Conservation (phyloP, 2,329 filamentous ascomycete species). For the Geosmithia morbida region DNA sequence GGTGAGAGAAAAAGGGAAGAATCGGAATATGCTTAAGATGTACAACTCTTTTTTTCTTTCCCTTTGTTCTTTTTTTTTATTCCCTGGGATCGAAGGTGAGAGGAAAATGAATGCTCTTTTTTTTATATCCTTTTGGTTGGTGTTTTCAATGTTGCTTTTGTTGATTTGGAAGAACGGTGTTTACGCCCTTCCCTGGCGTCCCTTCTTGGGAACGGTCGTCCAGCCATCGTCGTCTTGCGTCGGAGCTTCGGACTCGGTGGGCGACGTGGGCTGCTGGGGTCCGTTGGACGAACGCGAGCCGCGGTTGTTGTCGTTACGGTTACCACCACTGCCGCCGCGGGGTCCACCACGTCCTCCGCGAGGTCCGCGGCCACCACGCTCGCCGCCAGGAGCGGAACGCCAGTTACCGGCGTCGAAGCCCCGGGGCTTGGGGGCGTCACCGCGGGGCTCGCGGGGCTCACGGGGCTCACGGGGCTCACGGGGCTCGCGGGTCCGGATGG, state of each 20-base stretch:
- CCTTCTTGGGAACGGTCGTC: conserved; percentile 35
- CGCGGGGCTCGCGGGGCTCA: conserved; percentile 19
- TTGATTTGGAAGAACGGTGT: not conserved
- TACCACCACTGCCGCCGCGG: conserved; percentile 20
- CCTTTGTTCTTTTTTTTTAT: not conserved
- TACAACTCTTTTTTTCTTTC: not conserved
- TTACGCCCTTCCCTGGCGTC: conserved; percentile 13
- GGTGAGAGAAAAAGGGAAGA: not conserved
- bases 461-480: conserved; percentile 33
- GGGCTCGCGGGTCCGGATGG: conserved; percentile 21
- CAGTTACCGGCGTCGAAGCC: conserved; percentile 45
- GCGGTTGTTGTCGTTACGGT: conserved; percentile 26
- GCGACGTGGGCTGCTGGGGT: conserved; percentile 18
- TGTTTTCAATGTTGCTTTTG: not conserved
- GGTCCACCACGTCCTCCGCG: conserved; percentile 9
- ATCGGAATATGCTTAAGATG: not conserved
- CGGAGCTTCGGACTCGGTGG: conserved; percentile 13
- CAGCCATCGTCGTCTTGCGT: conserved; percentile 46
- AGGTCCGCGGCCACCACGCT: conserved; percentile 21
- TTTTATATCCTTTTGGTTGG: not conserved
- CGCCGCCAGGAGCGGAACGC: conserved; percentile 36
- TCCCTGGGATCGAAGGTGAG: not conserved
- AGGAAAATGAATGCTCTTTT: not conserved
- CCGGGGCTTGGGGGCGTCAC: conserved; percentile 34
- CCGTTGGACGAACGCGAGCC: conserved; percentile 33